Percentiles rank a stretch among this genome's conserved stretches.
phyloP scores from a whole-genome alignment of 2,329 filamentous ascomycete genomes.

The Botryosphaeria dothidea region DNA sequence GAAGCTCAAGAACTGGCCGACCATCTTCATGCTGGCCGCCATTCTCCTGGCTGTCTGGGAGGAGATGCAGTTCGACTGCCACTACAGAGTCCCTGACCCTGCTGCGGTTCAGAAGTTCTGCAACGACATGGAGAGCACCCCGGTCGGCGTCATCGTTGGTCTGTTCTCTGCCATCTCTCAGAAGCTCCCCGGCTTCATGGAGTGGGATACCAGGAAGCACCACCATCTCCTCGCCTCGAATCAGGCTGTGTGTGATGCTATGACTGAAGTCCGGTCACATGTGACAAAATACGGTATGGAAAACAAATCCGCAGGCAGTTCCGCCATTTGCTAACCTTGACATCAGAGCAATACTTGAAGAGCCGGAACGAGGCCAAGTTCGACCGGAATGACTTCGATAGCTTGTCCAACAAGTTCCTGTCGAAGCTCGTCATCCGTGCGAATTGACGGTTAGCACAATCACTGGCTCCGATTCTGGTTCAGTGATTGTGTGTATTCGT shows the following conservation, averaged over 20 bases:
- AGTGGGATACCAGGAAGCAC: conserved; percentile 93
- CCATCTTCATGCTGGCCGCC: conserved; percentile 94
- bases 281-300: conserved; percentile 88
- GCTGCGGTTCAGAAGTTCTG: conserved; percentile 91
- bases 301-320: background rate
- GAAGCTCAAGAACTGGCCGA: conserved; percentile 98
- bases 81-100: conserved; percentile 87
- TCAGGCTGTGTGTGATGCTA: conserved; percentile 85
- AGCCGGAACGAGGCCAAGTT: conserved; percentile 79
- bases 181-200: conserved; percentile 87
- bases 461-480: background rate
- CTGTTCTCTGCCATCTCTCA: conserved; percentile 98
- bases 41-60: conserved; percentile 96
- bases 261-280: conserved; percentile 93
- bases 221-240: conserved; percentile 91
- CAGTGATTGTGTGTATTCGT: conserved; percentile 1
- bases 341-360: conserved; percentile 79
- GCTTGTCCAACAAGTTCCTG: conserved; percentile 93
- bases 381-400: conserved; percentile 90
- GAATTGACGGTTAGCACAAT: conserved; percentile 55
- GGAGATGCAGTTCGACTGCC: conserved; percentile 98
- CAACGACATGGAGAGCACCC: conserved; percentile 92
- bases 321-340: conserved; percentile 14
- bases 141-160: conserved; percentile 93
- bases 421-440: conserved; percentile 95